Conservation (phyloP, 345 rosid genomes). For the Moricandia moricandioides region DNA sequence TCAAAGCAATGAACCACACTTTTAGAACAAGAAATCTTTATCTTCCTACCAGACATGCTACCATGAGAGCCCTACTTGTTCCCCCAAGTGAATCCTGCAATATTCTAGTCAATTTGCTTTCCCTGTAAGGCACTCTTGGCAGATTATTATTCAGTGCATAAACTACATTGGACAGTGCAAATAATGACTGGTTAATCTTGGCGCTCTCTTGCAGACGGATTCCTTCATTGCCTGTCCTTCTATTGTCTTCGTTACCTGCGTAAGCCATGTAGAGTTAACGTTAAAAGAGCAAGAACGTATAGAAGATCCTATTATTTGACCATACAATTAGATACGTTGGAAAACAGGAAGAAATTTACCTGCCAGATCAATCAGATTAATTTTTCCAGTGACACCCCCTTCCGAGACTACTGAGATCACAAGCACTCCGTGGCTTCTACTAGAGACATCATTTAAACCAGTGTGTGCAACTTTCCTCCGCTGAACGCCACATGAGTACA, state of each 20-base stretch:
- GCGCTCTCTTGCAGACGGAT: slow-evolving; percentile 81
- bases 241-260: slow-evolving; percentile 88
- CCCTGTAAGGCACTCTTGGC: slow-evolving; percentile 75
- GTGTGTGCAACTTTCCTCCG: slow-evolving; percentile 83
- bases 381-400: slow-evolving; percentile 56
- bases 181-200: slow-evolving; percentile 84
- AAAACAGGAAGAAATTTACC: slow-evolving; percentile 40
- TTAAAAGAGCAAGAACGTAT: not conserved
- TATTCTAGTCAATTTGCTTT: slow-evolving; percentile 91
- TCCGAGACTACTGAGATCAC: slow-evolving; percentile 57
- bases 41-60: slow-evolving; percentile 77
- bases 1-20: not conserved
- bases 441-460: slow-evolving; percentile 79
- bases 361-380: slow-evolving; percentile 91
- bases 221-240: slow-evolving; percentile 85
- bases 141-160: slow-evolving; percentile 76
- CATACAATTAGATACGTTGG: not conserved
- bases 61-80: slow-evolving; percentile 77
- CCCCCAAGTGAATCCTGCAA: slow-evolving; percentile 97
- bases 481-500: slow-evolving; percentile 54
- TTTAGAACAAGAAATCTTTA: not conserved
- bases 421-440: slow-evolving; percentile 91
- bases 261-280: not conserved
- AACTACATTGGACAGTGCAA: slow-evolving; percentile 86
- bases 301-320: too few species aligned